Percentiles rank a stretch among this genome's conserved stretches.
Evolutionary conservation across 768 basidiomycete species (phyloP).

Genomic region (Pleurotus djamor): DNA sequence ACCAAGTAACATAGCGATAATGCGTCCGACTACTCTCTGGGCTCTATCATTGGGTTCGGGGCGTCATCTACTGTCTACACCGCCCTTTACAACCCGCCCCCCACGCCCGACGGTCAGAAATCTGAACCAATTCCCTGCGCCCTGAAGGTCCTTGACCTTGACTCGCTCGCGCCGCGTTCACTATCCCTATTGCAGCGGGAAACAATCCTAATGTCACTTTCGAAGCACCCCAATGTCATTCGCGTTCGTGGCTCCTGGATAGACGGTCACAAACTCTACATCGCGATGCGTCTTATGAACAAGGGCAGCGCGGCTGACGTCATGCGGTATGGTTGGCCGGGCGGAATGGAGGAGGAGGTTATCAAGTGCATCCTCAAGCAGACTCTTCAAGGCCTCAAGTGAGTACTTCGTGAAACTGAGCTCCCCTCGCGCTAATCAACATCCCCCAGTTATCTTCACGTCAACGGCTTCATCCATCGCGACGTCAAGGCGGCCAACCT

Average conservation of each 20-base stretch:
- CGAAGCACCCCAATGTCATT: conserved; percentile 91
- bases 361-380: conserved; percentile 83
- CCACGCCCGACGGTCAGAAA: conserved; percentile 5
- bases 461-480: conserved; percentile 89
- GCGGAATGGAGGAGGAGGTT: conserved; percentile 91
- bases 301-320: conserved; percentile 85
- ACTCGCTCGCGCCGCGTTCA: conserved; percentile 68
- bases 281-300: conserved; percentile 88
- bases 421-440: conserved; percentile 1
- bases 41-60: conserved; percentile 83
- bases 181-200: conserved; percentile 78
- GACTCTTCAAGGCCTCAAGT: conserved; percentile 87
- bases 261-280: conserved; percentile 78
- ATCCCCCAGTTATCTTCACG: conserved; percentile 70
- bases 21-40: conserved; percentile 70
- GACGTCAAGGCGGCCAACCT: conserved; percentile 95
- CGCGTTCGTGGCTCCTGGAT: conserved; percentile 92
- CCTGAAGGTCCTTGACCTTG: conserved; percentile 88
- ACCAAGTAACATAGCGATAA: conserved; percentile 46
- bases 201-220: conserved; percentile 89
- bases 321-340: conserved; percentile 81
- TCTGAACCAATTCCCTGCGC: conserved; percentile 59
- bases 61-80: conserved; percentile 90
- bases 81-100: conserved; percentile 56
- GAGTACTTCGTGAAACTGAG: conserved; percentile 18